A percentile compares a stretch with the other conserved stretches of the same genome.
phyloP scores from a whole-genome alignment of 2,329 filamentous ascomycete species.

The Dryadomyces quercivorus region DNA sequence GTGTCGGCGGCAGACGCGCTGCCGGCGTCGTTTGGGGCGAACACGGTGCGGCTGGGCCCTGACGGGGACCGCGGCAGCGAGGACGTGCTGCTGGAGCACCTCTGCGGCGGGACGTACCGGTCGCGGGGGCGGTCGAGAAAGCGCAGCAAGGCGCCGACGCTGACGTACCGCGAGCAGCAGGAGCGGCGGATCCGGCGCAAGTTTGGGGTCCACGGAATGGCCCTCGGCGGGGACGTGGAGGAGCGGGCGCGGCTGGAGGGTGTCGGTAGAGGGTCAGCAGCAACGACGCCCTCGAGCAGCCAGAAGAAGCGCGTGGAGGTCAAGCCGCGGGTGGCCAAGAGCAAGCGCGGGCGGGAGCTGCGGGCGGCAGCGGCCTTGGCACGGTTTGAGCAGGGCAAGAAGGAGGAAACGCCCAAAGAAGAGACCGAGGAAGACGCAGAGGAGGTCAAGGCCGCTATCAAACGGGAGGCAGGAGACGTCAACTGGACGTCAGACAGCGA shows the following conservation, averaged over 20 bases:
- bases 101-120: slow-evolving; percentile 72
- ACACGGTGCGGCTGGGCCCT: slow-evolving; percentile 36
- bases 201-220: slow-evolving; percentile 59
- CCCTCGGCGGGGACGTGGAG: slow-evolving; percentile 57
- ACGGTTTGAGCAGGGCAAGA: slow-evolving; percentile 44
- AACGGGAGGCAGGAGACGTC: slow-evolving; percentile 15
- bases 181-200: slow-evolving; percentile 62
- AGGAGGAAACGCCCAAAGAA: slow-evolving; percentile 25
- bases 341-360: slow-evolving; percentile 62
- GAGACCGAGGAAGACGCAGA: slow-evolving; percentile 24
- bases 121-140: slow-evolving; percentile 29
- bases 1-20: neutral
- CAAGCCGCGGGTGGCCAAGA: slow-evolving; percentile 63
- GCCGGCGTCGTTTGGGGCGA: slow-evolving; percentile 27
- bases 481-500: slow-evolving; percentile 30
- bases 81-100: slow-evolving; percentile 46
- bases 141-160: slow-evolving; percentile 36
- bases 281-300: neutral
- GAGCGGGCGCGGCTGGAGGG: slow-evolving; percentile 51
- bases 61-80: slow-evolving; percentile 25
- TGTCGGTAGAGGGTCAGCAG: neutral
- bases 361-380: slow-evolving; percentile 66
- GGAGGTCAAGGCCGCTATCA: slow-evolving; percentile 20
- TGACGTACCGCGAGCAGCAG: slow-evolving; percentile 61
- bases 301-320: slow-evolving; percentile 38